Evolutionary conservation across 2,329 filamentous ascomycete genomes (phyloP).

Genomic region (Microdochium nivale): DNA sequence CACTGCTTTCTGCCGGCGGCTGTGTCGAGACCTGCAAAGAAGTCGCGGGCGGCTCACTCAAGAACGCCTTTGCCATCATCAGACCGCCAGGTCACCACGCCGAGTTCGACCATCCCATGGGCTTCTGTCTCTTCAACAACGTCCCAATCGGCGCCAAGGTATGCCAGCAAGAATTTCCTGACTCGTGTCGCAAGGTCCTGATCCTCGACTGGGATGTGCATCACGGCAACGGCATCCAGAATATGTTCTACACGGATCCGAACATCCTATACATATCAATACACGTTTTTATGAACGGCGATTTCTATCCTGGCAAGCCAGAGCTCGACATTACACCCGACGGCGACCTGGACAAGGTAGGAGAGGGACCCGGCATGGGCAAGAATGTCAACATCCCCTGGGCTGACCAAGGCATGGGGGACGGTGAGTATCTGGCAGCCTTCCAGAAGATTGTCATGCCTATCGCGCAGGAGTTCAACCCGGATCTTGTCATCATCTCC

Average conservation of each 20-base stretch:
- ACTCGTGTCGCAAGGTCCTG: slow-evolving; percentile 76
- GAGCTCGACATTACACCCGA: slow-evolving; percentile 49
- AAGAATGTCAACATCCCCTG: slow-evolving; percentile 61
- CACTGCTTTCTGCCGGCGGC: slow-evolving; percentile 78
- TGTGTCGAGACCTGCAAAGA: slow-evolving; percentile 93
- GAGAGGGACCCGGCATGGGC: slow-evolving; percentile 43
- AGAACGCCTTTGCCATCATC: slow-evolving; percentile 93
- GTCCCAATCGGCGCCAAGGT: slow-evolving; percentile 86
- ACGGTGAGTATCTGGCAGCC: slow-evolving; percentile 92
- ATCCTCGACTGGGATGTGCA: slow-evolving; percentile 88
- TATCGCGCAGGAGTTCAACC: slow-evolving; percentile 85
- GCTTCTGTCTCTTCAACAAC: slow-evolving; percentile 98
- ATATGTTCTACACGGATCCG: slow-evolving; percentile 90
- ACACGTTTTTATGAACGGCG: slow-evolving; percentile 77
- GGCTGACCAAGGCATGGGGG: slow-evolving; percentile 74
- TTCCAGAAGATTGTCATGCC: slow-evolving; percentile 97
- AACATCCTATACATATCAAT: slow-evolving; percentile 94
- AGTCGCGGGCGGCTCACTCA: slow-evolving; percentile 75
- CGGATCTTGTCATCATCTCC: slow-evolving; percentile 90
- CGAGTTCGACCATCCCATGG: slow-evolving; percentile 76
- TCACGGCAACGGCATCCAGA: slow-evolving; percentile 86
- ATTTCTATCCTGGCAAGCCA: slow-evolving; percentile 72
- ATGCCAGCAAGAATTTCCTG: slow-evolving; percentile 73
- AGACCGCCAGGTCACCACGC: slow-evolving; percentile 93
- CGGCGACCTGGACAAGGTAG: slow-evolving; percentile 52